Percentiles rank a stretch among this genome's conserved stretches.
phyloP scores from a whole-genome alignment of 208 protist genomes.

The Leishmania turanica region DNA sequence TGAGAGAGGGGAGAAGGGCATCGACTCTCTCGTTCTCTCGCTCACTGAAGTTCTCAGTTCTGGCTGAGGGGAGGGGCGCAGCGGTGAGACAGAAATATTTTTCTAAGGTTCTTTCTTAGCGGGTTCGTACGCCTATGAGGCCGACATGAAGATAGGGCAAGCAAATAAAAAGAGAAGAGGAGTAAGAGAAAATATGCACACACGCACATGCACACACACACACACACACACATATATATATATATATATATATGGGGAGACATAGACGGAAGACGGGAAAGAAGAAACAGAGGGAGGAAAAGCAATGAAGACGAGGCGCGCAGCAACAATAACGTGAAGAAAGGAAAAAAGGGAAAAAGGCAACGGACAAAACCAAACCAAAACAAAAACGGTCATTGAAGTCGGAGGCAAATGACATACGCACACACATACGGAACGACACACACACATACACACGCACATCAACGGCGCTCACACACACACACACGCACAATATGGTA shows the following conservation, averaged over 20 bases:
- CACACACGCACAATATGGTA: not conserved
- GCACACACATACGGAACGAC: not conserved
- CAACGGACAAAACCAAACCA: not conserved
- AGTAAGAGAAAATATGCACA: not conserved
- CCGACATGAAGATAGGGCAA: not conserved
- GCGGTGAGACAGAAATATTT: not conserved
- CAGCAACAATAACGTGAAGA: not conserved
- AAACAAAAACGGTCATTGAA: not conserved
- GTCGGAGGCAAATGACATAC: not conserved
- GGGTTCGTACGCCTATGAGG: not conserved
- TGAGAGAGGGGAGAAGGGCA: not conserved
- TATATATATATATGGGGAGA: not conserved
- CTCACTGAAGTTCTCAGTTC: too few species aligned
- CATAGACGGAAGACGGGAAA: not conserved
- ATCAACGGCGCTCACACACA: not conserved
- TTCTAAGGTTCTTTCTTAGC: not conserved
- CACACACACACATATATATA: not conserved
- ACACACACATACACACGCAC: not conserved
- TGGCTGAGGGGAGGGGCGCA: not conserved
- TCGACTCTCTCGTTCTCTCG: not conserved
- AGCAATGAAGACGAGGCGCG: conserved; percentile 2
- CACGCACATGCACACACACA: not conserved
- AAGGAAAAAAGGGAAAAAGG: too few species aligned
- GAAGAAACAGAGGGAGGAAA: not conserved
- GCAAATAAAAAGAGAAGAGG: not conserved